Percentiles rank a stretch among this genome's conserved stretches.
Evolutionary conservation across 495 filamentous ascomycete species (phyloP).

Genomic region (Pseudevernia furfuracea): DNA sequence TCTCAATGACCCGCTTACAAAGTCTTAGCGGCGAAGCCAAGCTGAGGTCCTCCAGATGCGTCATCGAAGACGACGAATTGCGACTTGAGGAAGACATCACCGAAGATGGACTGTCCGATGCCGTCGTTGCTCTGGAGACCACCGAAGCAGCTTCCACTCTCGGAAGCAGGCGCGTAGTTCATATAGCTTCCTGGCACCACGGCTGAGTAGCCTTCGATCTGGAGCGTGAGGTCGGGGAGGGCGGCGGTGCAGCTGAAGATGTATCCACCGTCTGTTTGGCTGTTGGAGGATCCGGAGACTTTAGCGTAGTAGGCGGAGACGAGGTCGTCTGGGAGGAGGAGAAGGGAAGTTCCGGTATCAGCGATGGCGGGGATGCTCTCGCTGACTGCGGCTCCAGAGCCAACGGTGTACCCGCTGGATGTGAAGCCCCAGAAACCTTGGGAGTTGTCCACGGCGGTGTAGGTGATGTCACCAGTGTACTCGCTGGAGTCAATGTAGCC

Average conservation of each 20-base stretch:
- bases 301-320: slow-evolving; percentile 57
- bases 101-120: slow-evolving; percentile 60
- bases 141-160: slow-evolving; percentile 45
- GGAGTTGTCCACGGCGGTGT: slow-evolving; percentile 54
- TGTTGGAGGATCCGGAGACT: slow-evolving; percentile 45
- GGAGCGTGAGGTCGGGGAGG: slow-evolving; percentile 55
- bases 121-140: slow-evolving; percentile 54
- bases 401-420: slow-evolving; percentile 51
- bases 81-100: slow-evolving; percentile 70
- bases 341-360: slow-evolving; percentile 62
- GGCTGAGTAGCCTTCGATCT: slow-evolving; percentile 44
- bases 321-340: slow-evolving; percentile 50
- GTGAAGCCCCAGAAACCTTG: slow-evolving; percentile 73
- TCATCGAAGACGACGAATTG: slow-evolving; percentile 67
- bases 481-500: slow-evolving; percentile 60
- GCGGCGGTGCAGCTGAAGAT: slow-evolving; percentile 54
- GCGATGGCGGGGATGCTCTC: slow-evolving; percentile 34
- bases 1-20: slow-evolving; percentile 1
- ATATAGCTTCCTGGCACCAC: slow-evolving; percentile 50
- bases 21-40: slow-evolving; percentile 50
- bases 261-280: slow-evolving; percentile 51
- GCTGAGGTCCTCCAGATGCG: slow-evolving; percentile 38
- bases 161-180: slow-evolving; percentile 43
- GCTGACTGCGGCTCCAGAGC: slow-evolving; percentile 31
- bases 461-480: slow-evolving; percentile 58